A percentile compares a stretch with the other conserved stretches of the same genome.
phyloP scores from a whole-genome alignment of 2,329 filamentous ascomycete genomes.

The Epichloe gansuensis region DNA sequence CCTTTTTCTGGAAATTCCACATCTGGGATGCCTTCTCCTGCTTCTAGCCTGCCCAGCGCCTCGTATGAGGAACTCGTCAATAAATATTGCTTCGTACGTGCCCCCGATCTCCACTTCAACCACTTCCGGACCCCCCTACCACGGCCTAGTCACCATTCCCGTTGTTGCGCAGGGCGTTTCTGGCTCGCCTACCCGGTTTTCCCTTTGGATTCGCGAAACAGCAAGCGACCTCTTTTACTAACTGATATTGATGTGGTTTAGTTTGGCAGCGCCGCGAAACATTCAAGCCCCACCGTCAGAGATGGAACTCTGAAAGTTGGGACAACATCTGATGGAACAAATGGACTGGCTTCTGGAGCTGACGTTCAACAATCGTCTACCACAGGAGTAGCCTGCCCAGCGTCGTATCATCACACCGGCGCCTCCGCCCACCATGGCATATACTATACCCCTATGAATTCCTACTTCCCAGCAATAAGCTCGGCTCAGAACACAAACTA shows the following conservation, averaged over 20 bases:
- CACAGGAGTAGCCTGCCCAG: background rate
- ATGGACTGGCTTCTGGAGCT: background rate
- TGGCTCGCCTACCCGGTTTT: background rate
- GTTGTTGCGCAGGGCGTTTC: background rate
- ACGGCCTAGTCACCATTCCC: slow-evolving; percentile 5
- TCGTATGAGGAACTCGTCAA: slow-evolving; percentile 95
- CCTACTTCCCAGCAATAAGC: slow-evolving; percentile 9
- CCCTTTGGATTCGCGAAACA: background rate
- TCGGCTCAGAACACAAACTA: slow-evolving; percentile 7
- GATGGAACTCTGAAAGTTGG: slow-evolving; percentile 33
- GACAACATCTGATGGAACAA: slow-evolving; percentile 20
- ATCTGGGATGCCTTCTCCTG: slow-evolving; percentile 16
- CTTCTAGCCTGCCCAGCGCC: slow-evolving; percentile 54
- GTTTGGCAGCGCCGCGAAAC: slow-evolving; percentile 45
- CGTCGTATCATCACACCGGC: slow-evolving; percentile 17
- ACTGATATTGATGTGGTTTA: slow-evolving; percentile 23
- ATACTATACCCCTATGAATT: slow-evolving; percentile 9
- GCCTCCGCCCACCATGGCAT: slow-evolving; percentile 32
- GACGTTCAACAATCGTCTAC: background rate
- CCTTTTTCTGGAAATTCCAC: background rate
- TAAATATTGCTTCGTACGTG: slow-evolving; percentile 99
- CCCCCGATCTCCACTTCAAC: slow-evolving; percentile 25
- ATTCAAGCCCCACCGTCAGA: slow-evolving; percentile 36
- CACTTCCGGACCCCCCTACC: slow-evolving; percentile 10
- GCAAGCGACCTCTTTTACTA: slow-evolving; percentile 20